phyloP scores from a whole-genome alignment of 2,329 filamentous ascomycete species.

The Chrysoporthe deuterocubensis region DNA sequence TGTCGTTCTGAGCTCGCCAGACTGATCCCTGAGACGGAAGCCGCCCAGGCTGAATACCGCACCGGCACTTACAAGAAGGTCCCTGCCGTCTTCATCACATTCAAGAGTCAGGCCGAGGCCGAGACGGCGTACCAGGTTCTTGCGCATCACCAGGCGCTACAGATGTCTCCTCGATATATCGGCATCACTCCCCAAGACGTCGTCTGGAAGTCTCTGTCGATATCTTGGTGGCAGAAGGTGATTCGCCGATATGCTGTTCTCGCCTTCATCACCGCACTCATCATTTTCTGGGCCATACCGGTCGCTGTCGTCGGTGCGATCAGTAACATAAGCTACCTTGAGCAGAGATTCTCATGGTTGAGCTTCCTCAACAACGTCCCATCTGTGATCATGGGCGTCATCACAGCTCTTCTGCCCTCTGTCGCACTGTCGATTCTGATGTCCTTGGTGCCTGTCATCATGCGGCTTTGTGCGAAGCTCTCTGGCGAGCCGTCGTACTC shows the following conservation, averaged over 20 bases:
- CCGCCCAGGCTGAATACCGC: conserved; percentile 69
- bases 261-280: conserved; percentile 73
- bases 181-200: conserved; percentile 82
- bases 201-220: conserved; percentile 82
- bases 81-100: conserved; percentile 89
- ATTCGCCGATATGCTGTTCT: conserved; percentile 71
- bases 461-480: conserved; percentile 79
- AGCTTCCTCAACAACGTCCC: conserved; percentile 76
- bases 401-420: conserved; percentile 83
- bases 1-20: conserved; percentile 77
- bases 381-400: conserved; percentile 71
- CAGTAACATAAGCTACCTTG: conserved; percentile 78
- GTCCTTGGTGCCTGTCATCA: conserved; percentile 81
- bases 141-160: conserved; percentile 82
- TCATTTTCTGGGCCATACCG: conserved; percentile 83
- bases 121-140: conserved; percentile 87
- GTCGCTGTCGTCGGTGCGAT: conserved; percentile 82
- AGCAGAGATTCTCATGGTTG: conserved; percentile 47
- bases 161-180: conserved; percentile 85
- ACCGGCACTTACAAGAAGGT: conserved; percentile 67
- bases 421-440: conserved; percentile 82
- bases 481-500: conserved; percentile 80
- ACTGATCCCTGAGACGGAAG: conserved; percentile 72
- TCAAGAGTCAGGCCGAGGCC: conserved; percentile 78
- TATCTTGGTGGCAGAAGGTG: conserved; percentile 86